phyloP scores from a whole-genome alignment of 169 alveolate species.

The Plasmodium inui region DNA sequence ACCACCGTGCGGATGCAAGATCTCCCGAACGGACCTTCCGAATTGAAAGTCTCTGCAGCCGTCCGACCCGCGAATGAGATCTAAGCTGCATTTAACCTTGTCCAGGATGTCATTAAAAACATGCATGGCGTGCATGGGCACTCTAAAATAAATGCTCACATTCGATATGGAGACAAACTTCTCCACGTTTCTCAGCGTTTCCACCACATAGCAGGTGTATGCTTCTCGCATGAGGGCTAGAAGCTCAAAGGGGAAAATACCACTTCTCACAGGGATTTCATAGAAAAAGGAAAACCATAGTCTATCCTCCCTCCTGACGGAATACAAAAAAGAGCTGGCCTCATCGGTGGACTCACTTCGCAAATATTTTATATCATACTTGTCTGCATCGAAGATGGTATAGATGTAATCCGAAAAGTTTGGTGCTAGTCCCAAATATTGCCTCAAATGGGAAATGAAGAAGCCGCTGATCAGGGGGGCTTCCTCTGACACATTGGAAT shows the following conservation, averaged over 20 bases:
- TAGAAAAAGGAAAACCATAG: slow-evolving; percentile 16
- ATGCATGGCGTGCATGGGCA: not conserved
- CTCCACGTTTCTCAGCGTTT: slow-evolving; percentile 12
- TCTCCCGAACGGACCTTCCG: not conserved
- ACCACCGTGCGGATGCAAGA: not conserved
- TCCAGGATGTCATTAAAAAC: slow-evolving; percentile 36
- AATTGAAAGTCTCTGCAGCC: slow-evolving; percentile 4
- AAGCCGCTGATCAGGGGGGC: slow-evolving; percentile 45
- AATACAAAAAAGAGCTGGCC: slow-evolving; percentile 15
- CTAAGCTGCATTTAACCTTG: slow-evolving; percentile 60
- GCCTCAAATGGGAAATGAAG: slow-evolving; percentile 66
- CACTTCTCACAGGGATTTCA: slow-evolving; percentile 23
- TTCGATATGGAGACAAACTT: slow-evolving; percentile 54
- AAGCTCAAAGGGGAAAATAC: slow-evolving; percentile 33
- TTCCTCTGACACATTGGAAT: slow-evolving; percentile 7
- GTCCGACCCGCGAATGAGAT: slow-evolving; percentile 19
- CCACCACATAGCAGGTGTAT: slow-evolving; percentile 13
- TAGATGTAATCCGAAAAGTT: slow-evolving; percentile 23
- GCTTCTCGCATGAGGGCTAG: slow-evolving; percentile 48
- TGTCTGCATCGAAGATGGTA: slow-evolving; percentile 44
- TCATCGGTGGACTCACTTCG: slow-evolving; percentile 20
- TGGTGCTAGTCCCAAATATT: slow-evolving; percentile 34
- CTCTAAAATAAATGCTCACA: slow-evolving; percentile 53
- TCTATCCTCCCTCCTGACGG: not conserved
- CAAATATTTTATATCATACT: slow-evolving; percentile 28